Conservation (phyloP, 108 stramenopile genomes). For the Cyclotella sp. region DNA sequence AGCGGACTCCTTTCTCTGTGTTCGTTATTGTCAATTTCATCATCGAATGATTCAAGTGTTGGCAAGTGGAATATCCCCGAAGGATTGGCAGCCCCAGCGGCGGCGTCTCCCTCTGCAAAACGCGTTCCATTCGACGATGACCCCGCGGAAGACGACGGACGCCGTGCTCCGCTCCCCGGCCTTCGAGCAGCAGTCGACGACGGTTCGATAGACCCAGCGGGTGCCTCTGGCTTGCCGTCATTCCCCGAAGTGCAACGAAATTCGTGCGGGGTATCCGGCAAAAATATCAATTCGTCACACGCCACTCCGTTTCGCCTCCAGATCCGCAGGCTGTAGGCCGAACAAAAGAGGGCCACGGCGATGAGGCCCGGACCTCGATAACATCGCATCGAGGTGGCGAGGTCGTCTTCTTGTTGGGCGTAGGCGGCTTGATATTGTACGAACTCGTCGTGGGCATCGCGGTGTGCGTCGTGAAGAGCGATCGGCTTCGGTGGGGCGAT, state of each 20-base stretch:
- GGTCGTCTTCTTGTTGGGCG: conserved; percentile 43
- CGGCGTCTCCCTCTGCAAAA: conserved; percentile 49
- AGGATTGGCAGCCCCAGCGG: conserved; percentile 32
- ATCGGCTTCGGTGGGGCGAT: conserved; percentile 41
- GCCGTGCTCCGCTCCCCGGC: too few relatives aligned
- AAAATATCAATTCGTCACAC: conserved; percentile 86
- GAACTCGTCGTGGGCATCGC: neutral
- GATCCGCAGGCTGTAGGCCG: conserved; percentile 76
- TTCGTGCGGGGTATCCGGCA: conserved; percentile 82
- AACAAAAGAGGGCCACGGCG: conserved; percentile 80
- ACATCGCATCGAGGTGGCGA: conserved; percentile 47
- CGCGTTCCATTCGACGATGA: neutral
- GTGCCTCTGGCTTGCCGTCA: neutral
- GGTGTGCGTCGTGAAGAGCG: neutral
- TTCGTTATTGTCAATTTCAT: conserved; percentile 5
- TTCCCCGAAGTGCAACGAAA: conserved; percentile 20
- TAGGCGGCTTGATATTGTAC: neutral
- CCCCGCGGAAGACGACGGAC: neutral
- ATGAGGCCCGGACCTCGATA: conserved; percentile 77
- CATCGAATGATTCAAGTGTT: neutral
- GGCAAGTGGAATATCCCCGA: neutral
- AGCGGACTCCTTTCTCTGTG: conserved; percentile 5
- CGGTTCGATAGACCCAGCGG: neutral
- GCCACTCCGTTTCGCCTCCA: conserved; percentile 91
- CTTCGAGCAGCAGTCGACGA: too few relatives aligned